These are phyloP conservation scores for Neoarthrinium moseri DNA, from an alignment of 2,329 filamentous ascomycete genomes.

Conservation along the genomic window DNA sequence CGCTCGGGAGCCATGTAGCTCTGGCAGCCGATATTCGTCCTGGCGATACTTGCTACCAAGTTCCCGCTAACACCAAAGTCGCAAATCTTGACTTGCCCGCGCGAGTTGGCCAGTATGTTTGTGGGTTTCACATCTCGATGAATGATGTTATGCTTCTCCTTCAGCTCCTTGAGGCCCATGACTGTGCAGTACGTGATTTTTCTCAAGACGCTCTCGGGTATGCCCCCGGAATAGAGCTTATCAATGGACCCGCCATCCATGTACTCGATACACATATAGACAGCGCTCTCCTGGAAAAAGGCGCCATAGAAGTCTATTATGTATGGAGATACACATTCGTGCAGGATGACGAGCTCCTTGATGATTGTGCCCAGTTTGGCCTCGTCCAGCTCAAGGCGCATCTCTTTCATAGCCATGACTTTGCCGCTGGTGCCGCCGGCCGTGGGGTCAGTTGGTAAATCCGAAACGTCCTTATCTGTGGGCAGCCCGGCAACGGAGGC, in stretches of 20 bases:
- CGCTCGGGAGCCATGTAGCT: conserved; percentile 99
- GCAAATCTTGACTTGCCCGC: conserved; percentile 94
- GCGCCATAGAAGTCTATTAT: conserved; percentile 99
- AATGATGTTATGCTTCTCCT: conserved; percentile 99
- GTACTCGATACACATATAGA: conserved; percentile 99
- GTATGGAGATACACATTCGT: conserved; percentile 91
- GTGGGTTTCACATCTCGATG: conserved; percentile 98
- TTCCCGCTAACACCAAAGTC: conserved; percentile 98
- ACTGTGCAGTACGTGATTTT: conserved; percentile 91
- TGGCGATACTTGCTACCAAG: conserved; percentile 93
- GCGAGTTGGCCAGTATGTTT: conserved; percentile 91
- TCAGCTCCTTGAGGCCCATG: conserved; percentile 87
- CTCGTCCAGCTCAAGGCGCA: conserved; percentile 91
- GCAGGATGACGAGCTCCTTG: conserved; percentile 94
- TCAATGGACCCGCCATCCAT: conserved; percentile 99
- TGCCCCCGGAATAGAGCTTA: conserved; percentile 87
- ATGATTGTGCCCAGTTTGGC: conserved; percentile 96
- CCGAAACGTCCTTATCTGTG: conserved; percentile 26
- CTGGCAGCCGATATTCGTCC: conserved; percentile 98
- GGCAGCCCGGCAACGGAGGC: conserved; percentile 36
- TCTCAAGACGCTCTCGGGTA: conserved; percentile 82
- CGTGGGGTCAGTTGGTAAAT: conserved; percentile 19
- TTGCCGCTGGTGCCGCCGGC: conserved; percentile 61
- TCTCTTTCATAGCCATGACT: conserved; percentile 99
- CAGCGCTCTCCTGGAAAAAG: conserved; percentile 97